A percentile compares a stretch with the other conserved stretches of the same genome.
These are phyloP conservation scores for Tetrapisispora pingtungensis DNA, from an alignment of 805 yeast species.

Conservation along the genomic window DNA sequence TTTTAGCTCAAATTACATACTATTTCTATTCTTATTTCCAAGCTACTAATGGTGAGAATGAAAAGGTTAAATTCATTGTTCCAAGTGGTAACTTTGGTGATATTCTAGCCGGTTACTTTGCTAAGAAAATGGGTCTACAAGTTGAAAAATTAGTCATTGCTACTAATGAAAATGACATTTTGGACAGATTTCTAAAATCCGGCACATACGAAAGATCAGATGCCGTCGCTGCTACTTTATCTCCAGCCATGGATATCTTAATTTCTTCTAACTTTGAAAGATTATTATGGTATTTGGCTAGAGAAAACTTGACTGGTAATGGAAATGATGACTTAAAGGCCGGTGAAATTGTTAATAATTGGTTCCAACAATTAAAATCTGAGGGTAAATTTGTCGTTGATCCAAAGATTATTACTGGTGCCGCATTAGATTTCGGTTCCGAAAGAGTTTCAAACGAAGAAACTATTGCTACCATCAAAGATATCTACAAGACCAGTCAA, in stretches of 20 bases:
- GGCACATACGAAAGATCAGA: constrained; percentile 74
- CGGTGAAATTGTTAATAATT: constrained; percentile 56
- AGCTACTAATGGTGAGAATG: constrained; percentile 32
- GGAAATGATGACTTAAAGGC: constrained; percentile 52
- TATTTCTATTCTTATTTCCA: constrained; percentile 89
- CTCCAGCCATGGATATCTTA: constrained; percentile 98
- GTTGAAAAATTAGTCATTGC: constrained; percentile 80
- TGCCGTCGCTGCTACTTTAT: constrained; percentile 75
- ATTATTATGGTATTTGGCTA: constrained; percentile 85
- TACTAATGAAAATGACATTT: constrained; percentile 90
- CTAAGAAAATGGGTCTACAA: constrained; percentile 92
- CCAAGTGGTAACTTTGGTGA: constrained; percentile 99
- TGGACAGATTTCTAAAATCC: constrained; percentile 81
- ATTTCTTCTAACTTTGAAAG: constrained; percentile 95
- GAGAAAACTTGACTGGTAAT: constrained; percentile 47
- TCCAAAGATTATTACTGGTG: constrained; percentile 50
- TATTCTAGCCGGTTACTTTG: constrained; percentile 91
- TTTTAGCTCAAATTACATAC: constrained; percentile 93
- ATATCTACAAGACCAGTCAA: constrained; percentile 47
- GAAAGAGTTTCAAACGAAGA: constrained; percentile 70
- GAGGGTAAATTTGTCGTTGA: constrained; percentile 71
- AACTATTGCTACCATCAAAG: constrained; percentile 70
- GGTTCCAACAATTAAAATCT: constrained; percentile 72
- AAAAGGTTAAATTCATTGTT: constrained; percentile 72
- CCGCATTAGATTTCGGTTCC: constrained; percentile 62